Conservation (phyloP, 2,329 filamentous ascomycete species). For the Nothophaeocryptopus gaeumannii region DNA sequence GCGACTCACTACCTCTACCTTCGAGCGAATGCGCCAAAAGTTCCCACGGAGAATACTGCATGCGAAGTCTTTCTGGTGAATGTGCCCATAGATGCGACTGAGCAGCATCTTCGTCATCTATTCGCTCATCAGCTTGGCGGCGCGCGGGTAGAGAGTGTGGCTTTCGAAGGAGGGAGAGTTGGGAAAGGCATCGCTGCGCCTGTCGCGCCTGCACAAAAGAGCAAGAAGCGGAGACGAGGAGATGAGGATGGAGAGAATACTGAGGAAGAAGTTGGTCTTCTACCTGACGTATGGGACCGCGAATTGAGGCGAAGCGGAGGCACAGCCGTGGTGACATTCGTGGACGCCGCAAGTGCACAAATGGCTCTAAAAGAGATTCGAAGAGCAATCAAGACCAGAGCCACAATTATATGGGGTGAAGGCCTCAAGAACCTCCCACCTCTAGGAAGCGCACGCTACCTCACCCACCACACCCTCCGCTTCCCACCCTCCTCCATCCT, state of each 20-base stretch:
- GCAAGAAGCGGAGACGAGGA: conserved; percentile 57
- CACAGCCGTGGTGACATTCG: conserved; percentile 77
- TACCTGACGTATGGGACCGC: conserved; percentile 73
- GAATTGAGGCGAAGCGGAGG: conserved; percentile 69
- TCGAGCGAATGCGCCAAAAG: conserved; percentile 75
- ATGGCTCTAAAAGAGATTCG: conserved; percentile 73
- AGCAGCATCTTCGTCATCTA: conserved; percentile 69
- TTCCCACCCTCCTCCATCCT: conserved; percentile 67
- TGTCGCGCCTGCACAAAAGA: conserved; percentile 32
- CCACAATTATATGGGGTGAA: conserved; percentile 66
- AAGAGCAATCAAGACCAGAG: conserved; percentile 55
- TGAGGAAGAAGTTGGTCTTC: conserved; percentile 42
- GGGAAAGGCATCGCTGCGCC: conserved; percentile 37
- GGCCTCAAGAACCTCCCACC: conserved; percentile 54
- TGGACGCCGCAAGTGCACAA: conserved; percentile 76
- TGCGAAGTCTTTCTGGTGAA: conserved; percentile 91
- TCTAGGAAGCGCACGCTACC: conserved; percentile 56
- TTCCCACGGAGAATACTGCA: conserved; percentile 68
- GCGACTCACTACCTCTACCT: conserved; percentile 83
- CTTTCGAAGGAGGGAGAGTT: conserved; percentile 65
- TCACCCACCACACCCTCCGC: conserved; percentile 64
- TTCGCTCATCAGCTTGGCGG: conserved; percentile 73
- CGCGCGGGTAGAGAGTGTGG: conserved; percentile 72
- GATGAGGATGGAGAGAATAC: conserved; percentile 38
- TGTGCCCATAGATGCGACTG: conserved; percentile 78